These are phyloP conservation scores for Pythium volutum DNA, from an alignment of 352 stramenopile species.

Conservation along the genomic window DNA sequence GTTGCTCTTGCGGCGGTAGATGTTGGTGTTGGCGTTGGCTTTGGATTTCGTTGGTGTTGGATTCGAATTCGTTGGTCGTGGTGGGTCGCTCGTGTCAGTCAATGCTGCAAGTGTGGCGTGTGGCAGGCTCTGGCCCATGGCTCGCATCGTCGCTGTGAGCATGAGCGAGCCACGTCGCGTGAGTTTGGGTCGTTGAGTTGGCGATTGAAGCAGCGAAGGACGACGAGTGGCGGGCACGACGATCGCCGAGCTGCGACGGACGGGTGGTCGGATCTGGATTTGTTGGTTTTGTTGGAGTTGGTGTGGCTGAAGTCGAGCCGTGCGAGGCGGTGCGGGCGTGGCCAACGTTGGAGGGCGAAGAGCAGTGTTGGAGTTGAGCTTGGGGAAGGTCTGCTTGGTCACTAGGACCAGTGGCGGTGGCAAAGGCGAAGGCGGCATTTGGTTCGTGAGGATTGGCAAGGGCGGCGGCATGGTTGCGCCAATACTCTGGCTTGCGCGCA, in stretches of 20 bases:
- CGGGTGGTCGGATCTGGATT: not conserved
- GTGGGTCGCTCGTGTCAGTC: not conserved
- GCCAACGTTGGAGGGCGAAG: no score
- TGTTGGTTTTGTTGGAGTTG: not conserved
- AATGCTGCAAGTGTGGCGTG: not conserved
- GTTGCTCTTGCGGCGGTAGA: slow-evolving; percentile 14
- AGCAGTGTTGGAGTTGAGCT: not conserved
- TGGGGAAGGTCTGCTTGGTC: not conserved
- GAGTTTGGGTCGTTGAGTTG: not conserved
- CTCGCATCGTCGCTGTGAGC: slow-evolving; percentile 17
- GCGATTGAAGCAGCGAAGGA: not conserved
- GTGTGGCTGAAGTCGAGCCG: not conserved
- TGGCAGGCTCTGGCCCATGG: slow-evolving; percentile 14
- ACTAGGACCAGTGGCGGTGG: not conserved
- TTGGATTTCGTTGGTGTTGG: not conserved
- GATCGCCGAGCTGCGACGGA: not conserved
- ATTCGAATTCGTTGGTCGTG: not conserved
- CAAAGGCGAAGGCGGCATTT: not conserved
- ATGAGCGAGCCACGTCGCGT: slow-evolving; percentile 23
- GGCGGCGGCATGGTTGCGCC: not conserved
- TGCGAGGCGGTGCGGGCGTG: not conserved
- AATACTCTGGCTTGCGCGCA: not conserved
- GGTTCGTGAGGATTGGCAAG: not conserved
- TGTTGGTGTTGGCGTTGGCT: not conserved
- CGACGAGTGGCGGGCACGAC: not conserved